Conservation (phyloP, 257 asterid genomes). For the Verbascum thapsus region DNA sequence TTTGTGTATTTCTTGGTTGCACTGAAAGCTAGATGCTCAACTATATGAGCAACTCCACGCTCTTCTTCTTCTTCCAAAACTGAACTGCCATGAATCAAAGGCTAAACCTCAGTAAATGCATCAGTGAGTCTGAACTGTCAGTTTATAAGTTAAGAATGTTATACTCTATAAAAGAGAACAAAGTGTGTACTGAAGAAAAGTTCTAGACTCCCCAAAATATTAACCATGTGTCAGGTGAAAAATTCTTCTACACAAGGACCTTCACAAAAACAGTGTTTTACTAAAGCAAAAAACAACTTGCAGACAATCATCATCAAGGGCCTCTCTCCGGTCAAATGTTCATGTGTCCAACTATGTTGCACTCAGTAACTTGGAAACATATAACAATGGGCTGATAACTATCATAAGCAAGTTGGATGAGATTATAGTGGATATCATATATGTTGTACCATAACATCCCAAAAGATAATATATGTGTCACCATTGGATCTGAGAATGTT, state of each 20-base stretch:
- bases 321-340: background rate
- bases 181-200: slow-evolving; percentile 1
- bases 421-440: background rate
- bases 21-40: slow-evolving; percentile 97
- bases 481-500: background rate
- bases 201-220: background rate
- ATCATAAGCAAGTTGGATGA: slow-evolving; percentile 7
- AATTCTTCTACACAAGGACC: background rate
- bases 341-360: background rate
- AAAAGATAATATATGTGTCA: background rate
- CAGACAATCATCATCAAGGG: background rate
- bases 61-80: slow-evolving; percentile 96
- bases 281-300: background rate
- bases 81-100: slow-evolving; percentile 75
- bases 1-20: slow-evolving; percentile 88
- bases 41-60: slow-evolving; percentile 97
- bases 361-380: background rate
- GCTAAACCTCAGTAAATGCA: slow-evolving; percentile 39
- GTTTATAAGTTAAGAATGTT: slow-evolving; percentile 1
- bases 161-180: background rate
- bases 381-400: background rate
- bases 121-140: slow-evolving; percentile 8
- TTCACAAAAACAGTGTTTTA: background rate
- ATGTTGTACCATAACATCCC: background rate
- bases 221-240: slow-evolving; percentile 12